Base-by-base conservation (phyloP, 208 protist genomes). In the Trypanosoma caninum region DNA sequence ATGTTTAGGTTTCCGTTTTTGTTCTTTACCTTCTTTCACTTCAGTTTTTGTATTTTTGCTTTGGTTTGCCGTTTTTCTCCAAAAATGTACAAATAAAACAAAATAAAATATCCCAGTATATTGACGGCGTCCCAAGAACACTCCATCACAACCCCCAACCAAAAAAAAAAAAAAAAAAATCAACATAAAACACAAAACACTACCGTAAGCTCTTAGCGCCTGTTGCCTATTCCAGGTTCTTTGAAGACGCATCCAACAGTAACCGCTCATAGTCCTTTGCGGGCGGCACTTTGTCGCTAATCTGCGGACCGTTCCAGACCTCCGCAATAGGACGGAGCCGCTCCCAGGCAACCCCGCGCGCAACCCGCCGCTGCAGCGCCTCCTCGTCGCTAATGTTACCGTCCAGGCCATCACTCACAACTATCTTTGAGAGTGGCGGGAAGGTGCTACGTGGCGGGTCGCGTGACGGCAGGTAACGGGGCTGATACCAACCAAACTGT, bases 231-330 rank as follows among this genome's bases (percentile, higher is more conserved):
- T 18, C 20, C 42, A 47, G 13, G 13, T 18, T 47, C 42, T 23
- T 23, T 18, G 42, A 25, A 28, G 42, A 9, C 20, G 42, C 42
- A 47, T 47, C 42, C 20, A 86, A 50, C 46, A 91, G 63, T 16
- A 89, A 62, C 16, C 82, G 78, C 52, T 87, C 81, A 41, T 85
- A 91, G 66, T 91, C 84, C 5, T 57, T 38, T 30, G 84, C 84
- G 7, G 81, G 79, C n/a, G 84, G 84, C 0, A 85, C 76, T 40
- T 88, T 88, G 14, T 51, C 72, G 31, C 59, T 79, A 48, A 85
- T 28, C 25, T 78, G 65, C 22, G 76, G 71, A 13, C 81, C 73
- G 27, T 75, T 50, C 72, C 75, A 89, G 37, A 91, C 52, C 11
- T 86, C 81, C 56, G 82, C 78, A 8, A 78, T 69, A 7, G 69